Evolutionary conservation across 257 asterid genomes (phyloP).

Genomic region (Solanum arcanum): DNA sequence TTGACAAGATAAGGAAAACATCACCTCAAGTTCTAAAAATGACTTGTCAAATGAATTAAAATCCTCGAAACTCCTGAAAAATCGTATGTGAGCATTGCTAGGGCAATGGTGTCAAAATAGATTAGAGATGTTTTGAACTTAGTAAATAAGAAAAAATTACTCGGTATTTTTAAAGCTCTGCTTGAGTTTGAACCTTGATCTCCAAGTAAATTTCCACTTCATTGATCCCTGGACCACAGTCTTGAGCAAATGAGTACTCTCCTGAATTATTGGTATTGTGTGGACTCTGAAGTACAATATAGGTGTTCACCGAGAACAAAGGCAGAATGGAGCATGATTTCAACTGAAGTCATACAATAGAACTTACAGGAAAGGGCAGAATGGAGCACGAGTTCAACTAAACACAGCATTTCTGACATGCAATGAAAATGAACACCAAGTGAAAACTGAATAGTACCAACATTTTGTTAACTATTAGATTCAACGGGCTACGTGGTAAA

Average conservation of each 20-base stretch:
- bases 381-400: background rate
- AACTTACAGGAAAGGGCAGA: background rate
- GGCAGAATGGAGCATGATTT: background rate
- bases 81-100: background rate
- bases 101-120: background rate
- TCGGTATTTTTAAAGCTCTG: background rate
- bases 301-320: background rate
- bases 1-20: background rate
- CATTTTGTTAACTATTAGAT: background rate
- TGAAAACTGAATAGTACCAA: background rate
- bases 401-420: background rate
- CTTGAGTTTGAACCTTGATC: background rate
- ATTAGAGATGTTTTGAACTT: background rate
- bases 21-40: background rate
- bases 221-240: background rate
- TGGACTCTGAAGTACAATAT: background rate
- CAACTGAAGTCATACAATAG: background rate
- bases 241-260: background rate
- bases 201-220: background rate
- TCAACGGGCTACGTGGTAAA: background rate
- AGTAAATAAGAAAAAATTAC: background rate
- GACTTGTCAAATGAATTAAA: background rate
- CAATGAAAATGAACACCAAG: background rate
- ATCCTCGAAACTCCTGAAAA: background rate
- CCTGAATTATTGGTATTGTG: background rate